Evolutionary conservation across 2,329 filamentous ascomycete species (phyloP).

Genomic region (Xylaria arbuscula): DNA sequence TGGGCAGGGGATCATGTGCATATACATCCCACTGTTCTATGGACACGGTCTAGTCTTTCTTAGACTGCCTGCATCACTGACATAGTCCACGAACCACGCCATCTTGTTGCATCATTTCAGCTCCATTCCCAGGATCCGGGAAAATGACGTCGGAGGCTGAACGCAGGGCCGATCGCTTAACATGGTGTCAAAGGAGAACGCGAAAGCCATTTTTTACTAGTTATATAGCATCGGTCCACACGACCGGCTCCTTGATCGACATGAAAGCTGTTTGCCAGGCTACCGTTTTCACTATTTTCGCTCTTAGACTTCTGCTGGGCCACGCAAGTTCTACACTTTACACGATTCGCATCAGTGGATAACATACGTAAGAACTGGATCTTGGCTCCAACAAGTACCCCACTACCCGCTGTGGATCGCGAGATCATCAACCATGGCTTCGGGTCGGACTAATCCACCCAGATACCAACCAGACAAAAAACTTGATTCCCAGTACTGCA

Average conservation of each 20-base stretch:
- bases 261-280: not conserved
- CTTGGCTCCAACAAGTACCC: not conserved
- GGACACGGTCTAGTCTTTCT: not conserved
- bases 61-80: slow-evolving; percentile 9
- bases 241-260: no score
- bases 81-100: not conserved
- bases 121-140: not conserved
- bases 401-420: slow-evolving; percentile 17
- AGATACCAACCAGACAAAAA: not conserved
- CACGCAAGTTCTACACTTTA: not conserved
- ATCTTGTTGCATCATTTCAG: not conserved
- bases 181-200: not conserved
- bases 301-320: not conserved
- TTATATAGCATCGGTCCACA: not conserved
- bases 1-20: not conserved
- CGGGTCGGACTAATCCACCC: not conserved
- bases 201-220: not conserved
- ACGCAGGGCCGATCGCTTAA: not conserved
- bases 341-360: not conserved
- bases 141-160: slow-evolving; percentile 27
- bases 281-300: not conserved
- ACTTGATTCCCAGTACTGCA: no score
- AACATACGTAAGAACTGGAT: slow-evolving; percentile 10
- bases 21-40: slow-evolving; percentile 20
- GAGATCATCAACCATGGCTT: slow-evolving; percentile 9